These are phyloP conservation scores for Herpetomonas samuelpessoai DNA, from an alignment of 208 protist genomes.

Conservation along the genomic window DNA sequence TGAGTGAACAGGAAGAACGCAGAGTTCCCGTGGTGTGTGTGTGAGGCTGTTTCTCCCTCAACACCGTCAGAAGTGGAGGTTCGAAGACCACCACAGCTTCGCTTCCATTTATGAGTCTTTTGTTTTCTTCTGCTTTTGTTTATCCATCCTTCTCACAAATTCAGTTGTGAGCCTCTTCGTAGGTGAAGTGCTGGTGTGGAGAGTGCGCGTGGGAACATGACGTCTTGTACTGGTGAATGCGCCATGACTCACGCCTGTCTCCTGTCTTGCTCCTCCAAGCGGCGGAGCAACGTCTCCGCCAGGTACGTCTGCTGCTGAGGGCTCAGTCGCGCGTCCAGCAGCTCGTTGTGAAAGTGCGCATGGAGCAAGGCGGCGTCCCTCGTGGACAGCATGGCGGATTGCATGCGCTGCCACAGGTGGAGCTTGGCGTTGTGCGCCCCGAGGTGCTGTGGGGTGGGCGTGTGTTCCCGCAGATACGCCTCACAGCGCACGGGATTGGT, in stretches of 20 bases:
- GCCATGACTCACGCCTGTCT: not conserved
- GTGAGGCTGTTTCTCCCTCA: too few species aligned
- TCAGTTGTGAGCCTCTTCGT: too few species aligned
- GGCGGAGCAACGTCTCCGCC: conserved; percentile 64
- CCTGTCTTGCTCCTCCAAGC: conserved; percentile 22
- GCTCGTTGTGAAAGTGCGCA: conserved; percentile 37
- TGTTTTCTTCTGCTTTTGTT: too few species aligned
- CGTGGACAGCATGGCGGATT: conserved; percentile 81
- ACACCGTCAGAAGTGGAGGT: too few species aligned
- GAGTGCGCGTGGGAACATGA: too few species aligned
- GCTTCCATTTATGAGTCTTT: too few species aligned
- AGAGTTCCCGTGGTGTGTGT: too few species aligned
- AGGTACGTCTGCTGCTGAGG: conserved; percentile 59
- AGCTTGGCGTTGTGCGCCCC: conserved; percentile 22
- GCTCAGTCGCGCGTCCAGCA: conserved; percentile 68
- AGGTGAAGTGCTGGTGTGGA: too few species aligned
- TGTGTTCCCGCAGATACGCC: conserved; percentile 38
- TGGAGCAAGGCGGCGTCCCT: conserved; percentile 63
- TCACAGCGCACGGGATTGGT: conserved; percentile 36
- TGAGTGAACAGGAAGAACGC: too few species aligned
- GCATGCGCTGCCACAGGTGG: conserved; percentile 78
- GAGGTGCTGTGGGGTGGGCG: conserved; percentile 15
- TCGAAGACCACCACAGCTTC: too few species aligned
- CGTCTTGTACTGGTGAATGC: not conserved
- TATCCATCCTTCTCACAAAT: too few species aligned